A percentile compares a stretch with the other conserved stretches of the same genome.
phyloP scores from a whole-genome alignment of 306 rosid genomes.

The Sicyos baderoa region DNA sequence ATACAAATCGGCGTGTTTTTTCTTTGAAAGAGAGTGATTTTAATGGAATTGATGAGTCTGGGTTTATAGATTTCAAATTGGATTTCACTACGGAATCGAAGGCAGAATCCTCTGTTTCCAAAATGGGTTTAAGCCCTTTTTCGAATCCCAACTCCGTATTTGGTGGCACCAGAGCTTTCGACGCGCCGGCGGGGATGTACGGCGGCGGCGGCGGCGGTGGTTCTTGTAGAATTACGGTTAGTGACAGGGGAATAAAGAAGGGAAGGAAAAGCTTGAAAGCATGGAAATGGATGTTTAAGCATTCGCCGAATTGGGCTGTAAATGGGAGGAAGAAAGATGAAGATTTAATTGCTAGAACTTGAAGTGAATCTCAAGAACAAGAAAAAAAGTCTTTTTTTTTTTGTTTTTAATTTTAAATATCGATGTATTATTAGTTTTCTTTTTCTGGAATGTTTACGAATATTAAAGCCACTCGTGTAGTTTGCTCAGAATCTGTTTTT shows the following conservation, averaged over 20 bases:
- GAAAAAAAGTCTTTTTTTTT: background rate
- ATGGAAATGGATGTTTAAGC: slow-evolving; percentile 86
- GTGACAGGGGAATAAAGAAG: slow-evolving; percentile 61
- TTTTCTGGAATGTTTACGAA: slow-evolving; percentile 8
- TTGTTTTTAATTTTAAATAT: no score
- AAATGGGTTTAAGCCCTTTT: slow-evolving; percentile 15
- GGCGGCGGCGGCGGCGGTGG: slow-evolving; percentile 42
- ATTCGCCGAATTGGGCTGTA: slow-evolving; percentile 46
- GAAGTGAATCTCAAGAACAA: slow-evolving; percentile 15
- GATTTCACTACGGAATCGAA: slow-evolving; percentile 65
- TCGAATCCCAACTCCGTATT: slow-evolving; percentile 23
- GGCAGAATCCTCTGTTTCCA: slow-evolving; percentile 36
- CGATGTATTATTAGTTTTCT: background rate
- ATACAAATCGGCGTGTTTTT: slow-evolving; percentile 56
- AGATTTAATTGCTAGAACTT: slow-evolving; percentile 48
- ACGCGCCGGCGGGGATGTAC: slow-evolving; percentile 28
- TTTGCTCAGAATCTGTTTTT: background rate
- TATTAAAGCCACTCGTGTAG: slow-evolving; percentile 16
- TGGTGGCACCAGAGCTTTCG: slow-evolving; percentile 53
- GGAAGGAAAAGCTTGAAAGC: slow-evolving; percentile 75
- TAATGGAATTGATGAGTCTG: slow-evolving; percentile 74
- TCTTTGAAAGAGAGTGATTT: slow-evolving; percentile 86
- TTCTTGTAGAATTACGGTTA: slow-evolving; percentile 77
- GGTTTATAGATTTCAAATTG: slow-evolving; percentile 82
- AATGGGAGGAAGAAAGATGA: slow-evolving; percentile 53